A percentile compares a stretch with the other conserved stretches of the same genome.
Conservation (phyloP, 1,284 basidiomycete species). For the Ustilago trichophora region DNA sequence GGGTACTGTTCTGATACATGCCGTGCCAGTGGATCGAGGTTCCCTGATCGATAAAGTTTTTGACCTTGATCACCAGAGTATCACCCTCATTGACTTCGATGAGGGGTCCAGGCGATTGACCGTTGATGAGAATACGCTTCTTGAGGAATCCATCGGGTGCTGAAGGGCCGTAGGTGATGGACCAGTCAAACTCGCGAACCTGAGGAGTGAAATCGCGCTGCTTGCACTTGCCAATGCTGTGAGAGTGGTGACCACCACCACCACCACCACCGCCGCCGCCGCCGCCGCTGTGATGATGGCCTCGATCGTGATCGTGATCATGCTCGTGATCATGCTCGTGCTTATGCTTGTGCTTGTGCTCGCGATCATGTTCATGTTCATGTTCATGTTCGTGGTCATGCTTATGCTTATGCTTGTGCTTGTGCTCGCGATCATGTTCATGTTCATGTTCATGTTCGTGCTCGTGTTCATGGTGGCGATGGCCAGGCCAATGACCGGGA, state of each 20-base stretch:
- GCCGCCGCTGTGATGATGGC: too few species aligned
- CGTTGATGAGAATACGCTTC: constrained; percentile 58
- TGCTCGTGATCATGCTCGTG: background rate
- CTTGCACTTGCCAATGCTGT: too few species aligned
- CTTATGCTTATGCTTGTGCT: background rate
- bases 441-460: background rate
- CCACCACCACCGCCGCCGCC: too few species aligned
- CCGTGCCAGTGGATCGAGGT: constrained; percentile 65
- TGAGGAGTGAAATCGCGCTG: constrained; percentile 34
- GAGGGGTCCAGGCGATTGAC: constrained; percentile 52
- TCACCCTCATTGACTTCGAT: constrained; percentile 62
- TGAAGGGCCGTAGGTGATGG: constrained; percentile 32
- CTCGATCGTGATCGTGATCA: background rate
- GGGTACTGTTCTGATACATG: constrained; percentile 56
- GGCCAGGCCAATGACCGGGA: constrained; percentile 12
- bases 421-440: constrained; percentile 1
- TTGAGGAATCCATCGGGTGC: constrained; percentile 56
- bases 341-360: background rate
- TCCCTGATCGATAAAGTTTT: constrained; percentile 47
- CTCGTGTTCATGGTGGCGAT: background rate
- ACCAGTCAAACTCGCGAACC: constrained; percentile 49
- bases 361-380: background rate
- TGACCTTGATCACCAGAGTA: constrained; percentile 53
- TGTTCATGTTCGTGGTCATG: background rate
- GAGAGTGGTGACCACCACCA: too few species aligned